Evolutionary conservation across 2,329 filamentous ascomycete genomes (phyloP), one percentile per base, ranked within the genome.

Genomic region (Sporothrix variecibatus): DNA sequence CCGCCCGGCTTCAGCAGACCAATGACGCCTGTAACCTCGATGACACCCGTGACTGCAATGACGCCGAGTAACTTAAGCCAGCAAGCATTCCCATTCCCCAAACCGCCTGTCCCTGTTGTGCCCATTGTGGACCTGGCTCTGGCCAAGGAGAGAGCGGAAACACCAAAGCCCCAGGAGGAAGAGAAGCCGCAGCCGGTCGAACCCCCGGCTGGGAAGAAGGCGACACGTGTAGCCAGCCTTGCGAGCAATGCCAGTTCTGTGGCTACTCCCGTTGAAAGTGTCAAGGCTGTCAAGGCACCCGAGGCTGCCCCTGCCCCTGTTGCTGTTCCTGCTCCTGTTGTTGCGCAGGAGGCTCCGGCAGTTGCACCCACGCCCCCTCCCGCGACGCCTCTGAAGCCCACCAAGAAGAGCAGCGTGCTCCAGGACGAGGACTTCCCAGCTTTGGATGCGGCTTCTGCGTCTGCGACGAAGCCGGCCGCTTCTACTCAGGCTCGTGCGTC

Each of bases 401-500:
- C 23, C 3, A 82, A 76, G n/a, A 78, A 78, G 40, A 82, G 78
- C 71, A 75, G 79, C 53, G 75, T 86, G 40, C 80, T 90, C 62
- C 86, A 89, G 75, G 87, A 90, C 31, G 89, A 91, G 77, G 89
- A 92, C 77, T 92, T 91, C 77, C 90, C 90, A 12, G 86, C 88
- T 2, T 82, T 91, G 6, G 84, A 87, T 75, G 82, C 86, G 11
- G 81, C 28, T 75, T 74, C 79, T 9, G 80, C 81, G 60, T 82
- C 84, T 58, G 56, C 72, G 6, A 3, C 75, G 34, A 71, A 31
- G 51, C 65, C 77, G 28, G 76, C 81, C 1, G 78, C 80, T 46
- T 79, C 80, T 62, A 72, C 80, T 56, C 79, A 81, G 2, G 80
- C 82, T 6, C 31, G 56, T 0, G 80, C 79, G 9, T 28, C 64